Percentiles rank a stretch among this genome's conserved stretches.
Evolutionary conservation across 2,329 filamentous ascomycete species (phyloP).

Genomic region (Cercospora citrullina): DNA sequence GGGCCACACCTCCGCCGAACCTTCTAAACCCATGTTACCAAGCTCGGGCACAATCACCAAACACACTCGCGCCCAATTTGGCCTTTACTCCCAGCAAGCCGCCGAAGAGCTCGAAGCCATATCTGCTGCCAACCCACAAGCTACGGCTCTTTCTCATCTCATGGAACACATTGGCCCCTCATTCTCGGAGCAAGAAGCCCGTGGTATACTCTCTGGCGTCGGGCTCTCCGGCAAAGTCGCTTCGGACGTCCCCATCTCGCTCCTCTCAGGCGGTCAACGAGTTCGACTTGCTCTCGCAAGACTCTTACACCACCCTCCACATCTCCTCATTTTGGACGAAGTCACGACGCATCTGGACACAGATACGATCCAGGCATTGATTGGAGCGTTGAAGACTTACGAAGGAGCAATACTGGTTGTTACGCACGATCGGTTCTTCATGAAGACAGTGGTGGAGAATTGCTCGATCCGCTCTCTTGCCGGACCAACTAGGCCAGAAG

Average conservation of each 20-base stretch:
- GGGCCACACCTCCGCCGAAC: conserved; percentile 42
- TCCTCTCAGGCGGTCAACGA: conserved; percentile 77
- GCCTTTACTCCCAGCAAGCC: conserved; percentile 78
- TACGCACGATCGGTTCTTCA: conserved; percentile 80
- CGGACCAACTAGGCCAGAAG: conserved; percentile 25
- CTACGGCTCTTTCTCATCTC: conserved; percentile 68
- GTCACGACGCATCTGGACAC: conserved; percentile 84
- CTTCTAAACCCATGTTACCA: conserved; percentile 47
- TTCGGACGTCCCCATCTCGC: conserved; percentile 70
- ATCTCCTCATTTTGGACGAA: conserved; percentile 75
- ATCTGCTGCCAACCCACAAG: conserved; percentile 51
- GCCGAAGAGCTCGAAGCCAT: conserved; percentile 66
- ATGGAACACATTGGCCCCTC: conserved; percentile 54
- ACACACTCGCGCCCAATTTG: conserved; percentile 69
- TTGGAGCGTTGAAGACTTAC: conserved; percentile 66
- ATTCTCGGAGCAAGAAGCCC: conserved; percentile 66
- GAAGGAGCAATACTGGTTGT: conserved; percentile 74
- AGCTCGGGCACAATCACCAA: conserved; percentile 62
- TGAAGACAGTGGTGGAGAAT: conserved; percentile 71
- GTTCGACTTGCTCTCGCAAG: conserved; percentile 64
- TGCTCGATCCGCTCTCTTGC: conserved; percentile 34
- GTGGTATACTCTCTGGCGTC: conserved; percentile 66
- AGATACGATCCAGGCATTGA: conserved; percentile 72
- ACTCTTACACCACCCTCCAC: conserved; percentile 67
- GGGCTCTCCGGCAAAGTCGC: conserved; percentile 69